Percentiles rank a stretch among this genome's conserved stretches.
phyloP scores from a whole-genome alignment of 352 stramenopile genomes.

The Albugo laibachii region DNA sequence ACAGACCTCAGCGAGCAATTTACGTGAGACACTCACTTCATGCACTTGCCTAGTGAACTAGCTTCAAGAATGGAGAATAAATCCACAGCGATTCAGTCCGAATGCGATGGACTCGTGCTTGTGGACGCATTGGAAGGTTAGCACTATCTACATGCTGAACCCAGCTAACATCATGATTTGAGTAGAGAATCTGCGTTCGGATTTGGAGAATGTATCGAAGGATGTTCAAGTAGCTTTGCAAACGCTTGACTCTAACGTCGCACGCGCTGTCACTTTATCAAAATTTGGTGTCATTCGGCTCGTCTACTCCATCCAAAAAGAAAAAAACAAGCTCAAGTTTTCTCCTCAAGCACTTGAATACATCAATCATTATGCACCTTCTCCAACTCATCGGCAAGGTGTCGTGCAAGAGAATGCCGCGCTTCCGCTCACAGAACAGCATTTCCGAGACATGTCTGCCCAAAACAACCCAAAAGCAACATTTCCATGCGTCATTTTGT shows the following conservation, averaged over 20 bases:
- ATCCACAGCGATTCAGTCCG: conserved; percentile 3
- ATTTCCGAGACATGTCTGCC: conserved; percentile 12
- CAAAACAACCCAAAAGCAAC: conserved; percentile 10
- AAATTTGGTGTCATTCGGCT: conserved; percentile 43
- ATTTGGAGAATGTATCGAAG: conserved; percentile 45
- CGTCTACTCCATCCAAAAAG: conserved; percentile 35
- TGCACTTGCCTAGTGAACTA: conserved; percentile 11
- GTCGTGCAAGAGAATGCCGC: conserved; percentile 31
- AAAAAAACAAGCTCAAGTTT: conserved; percentile 36
- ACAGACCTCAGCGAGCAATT: background rate
- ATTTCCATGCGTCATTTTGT: conserved; percentile 52
- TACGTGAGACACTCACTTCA: background rate
- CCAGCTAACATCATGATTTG: background rate
- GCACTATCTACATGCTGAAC: background rate
- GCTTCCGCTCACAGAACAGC: conserved; percentile 35
- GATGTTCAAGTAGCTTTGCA: conserved; percentile 24
- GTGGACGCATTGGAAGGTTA: conserved; percentile 42
- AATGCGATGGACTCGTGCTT: conserved; percentile 44
- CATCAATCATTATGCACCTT: conserved; percentile 41
- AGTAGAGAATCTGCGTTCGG: conserved; percentile 30
- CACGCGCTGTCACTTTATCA: too few species aligned
- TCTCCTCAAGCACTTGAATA: conserved; percentile 24
- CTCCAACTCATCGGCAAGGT: conserved; percentile 34
- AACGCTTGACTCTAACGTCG: conserved; percentile 38
- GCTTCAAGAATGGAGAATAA: conserved; percentile 20